Evolutionary conservation across 2,329 filamentous ascomycete genomes (phyloP), one percentile per base, ranked within the genome.

Genomic region (Aspergillus novofumigatus): DNA sequence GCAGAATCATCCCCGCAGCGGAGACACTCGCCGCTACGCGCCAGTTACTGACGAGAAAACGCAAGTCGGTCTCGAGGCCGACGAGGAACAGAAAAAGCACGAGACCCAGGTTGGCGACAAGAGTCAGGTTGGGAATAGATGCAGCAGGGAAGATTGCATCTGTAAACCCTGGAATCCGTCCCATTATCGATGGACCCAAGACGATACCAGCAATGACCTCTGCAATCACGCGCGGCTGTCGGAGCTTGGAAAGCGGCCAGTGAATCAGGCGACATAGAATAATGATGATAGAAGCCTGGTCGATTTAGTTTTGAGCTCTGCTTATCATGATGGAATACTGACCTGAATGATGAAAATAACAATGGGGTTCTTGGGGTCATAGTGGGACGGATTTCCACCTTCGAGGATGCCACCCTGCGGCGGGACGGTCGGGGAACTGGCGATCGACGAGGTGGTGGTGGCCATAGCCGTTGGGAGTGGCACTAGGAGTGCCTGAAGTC

Each of bases 71-170:
- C 76, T 96, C 92, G 3, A 96, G 80, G 1, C 91, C 92, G 25
- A 96, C 91, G 57, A 96, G 80, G 74, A 96, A 96, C 38, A 96
- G 79, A 70, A 94, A 96, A 7, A 96, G 80, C 14, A 95, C 83
- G 53, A 96, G 78, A 5, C 92, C 92, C 3, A 96, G 75, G 65
- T 94, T 96, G 48, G 92, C 91, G 48, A 91, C 89, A 54, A 92
- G 82, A 65, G 79, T 87, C 51, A 96, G 78, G 53, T 87, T 86
- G 2, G 90, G 86, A 72, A 95, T 89, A 2, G 90, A 92, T 0
- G 77, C 83, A 0, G 78, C 69, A 0, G 92, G 91, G 68, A 96
- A 96, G 62, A 96, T 93, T 61, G 87, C 80, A 2, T 79, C 75
- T 52, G 84, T 80, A 76, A 96, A 96, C 42, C 87, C 86, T 1